These are phyloP conservation scores for Tylopilus sp. DNA, from an alignment of 1,284 basidiomycete species.

Conservation along the genomic window DNA sequence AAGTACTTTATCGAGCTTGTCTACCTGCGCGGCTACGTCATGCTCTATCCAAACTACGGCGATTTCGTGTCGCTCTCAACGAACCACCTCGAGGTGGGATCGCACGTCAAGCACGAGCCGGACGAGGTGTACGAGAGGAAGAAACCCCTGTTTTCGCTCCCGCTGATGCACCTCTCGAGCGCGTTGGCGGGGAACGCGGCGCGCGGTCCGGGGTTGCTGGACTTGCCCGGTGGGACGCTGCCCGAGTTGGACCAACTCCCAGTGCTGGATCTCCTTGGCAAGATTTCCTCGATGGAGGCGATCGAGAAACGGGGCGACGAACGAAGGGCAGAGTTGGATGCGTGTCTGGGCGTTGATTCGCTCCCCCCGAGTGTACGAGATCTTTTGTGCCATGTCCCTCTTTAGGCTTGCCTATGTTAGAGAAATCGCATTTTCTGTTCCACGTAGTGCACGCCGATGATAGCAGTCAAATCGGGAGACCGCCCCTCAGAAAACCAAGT, in stretches of 20 bases:
- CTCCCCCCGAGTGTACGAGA: constrained; percentile 35
- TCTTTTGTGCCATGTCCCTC: constrained; percentile 33
- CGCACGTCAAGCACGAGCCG: constrained; percentile 64
- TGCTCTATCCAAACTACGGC: constrained; percentile 82
- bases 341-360: constrained; percentile 21
- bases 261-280: constrained; percentile 66
- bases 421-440: not conserved
- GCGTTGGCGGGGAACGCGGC: constrained; percentile 12
- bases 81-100: constrained; percentile 79
- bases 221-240: constrained; percentile 52
- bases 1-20: constrained; percentile 82
- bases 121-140: constrained; percentile 50
- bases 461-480: too few relatives aligned
- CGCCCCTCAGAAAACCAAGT: constrained; percentile 5
- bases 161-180: constrained; percentile 53
- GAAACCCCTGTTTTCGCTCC: constrained; percentile 61
- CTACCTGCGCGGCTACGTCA: constrained; percentile 74
- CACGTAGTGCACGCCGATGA: not conserved
- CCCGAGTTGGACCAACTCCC: constrained; percentile 57
- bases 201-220: constrained; percentile 41
- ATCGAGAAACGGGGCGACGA: constrained; percentile 40
- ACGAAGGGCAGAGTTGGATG: constrained; percentile 25
- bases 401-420: constrained; percentile 8
- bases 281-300: constrained; percentile 43
- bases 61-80: constrained; percentile 72